Conservation (phyloP, 2,329 filamentous ascomycete genomes). For the Thielaviopsis musarum region DNA sequence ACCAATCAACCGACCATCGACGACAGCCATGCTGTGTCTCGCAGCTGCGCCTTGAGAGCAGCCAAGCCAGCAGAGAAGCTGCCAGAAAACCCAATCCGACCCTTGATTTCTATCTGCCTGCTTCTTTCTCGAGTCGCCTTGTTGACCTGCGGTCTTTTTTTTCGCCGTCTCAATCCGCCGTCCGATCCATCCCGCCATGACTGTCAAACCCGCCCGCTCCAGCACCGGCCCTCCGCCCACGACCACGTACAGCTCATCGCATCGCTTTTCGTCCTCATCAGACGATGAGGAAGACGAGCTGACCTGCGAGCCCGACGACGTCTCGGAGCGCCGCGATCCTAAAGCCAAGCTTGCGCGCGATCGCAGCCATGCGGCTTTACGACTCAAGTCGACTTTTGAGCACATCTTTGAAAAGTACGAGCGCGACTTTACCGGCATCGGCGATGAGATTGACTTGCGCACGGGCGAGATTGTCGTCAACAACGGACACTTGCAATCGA, state of each 20-base stretch:
- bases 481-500: slow-evolving; percentile 62
- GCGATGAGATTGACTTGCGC: slow-evolving; percentile 75
- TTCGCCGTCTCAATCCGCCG: not conserved
- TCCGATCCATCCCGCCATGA: not conserved
- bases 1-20: not conserved
- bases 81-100: not conserved
- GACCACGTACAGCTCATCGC: not conserved
- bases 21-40: not conserved
- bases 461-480: slow-evolving; percentile 75
- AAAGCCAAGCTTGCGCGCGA: slow-evolving; percentile 42
- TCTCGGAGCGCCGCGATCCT: slow-evolving; percentile 31
- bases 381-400: slow-evolving; percentile 72
- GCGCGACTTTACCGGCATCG: slow-evolving; percentile 64
- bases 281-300: slow-evolving; percentile 31
- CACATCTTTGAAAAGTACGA: slow-evolving; percentile 79
- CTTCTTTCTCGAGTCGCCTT: not conserved
- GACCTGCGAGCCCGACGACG: slow-evolving; percentile 28
- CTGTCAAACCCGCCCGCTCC: not conserved
- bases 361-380: slow-evolving; percentile 48
- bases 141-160: not conserved
- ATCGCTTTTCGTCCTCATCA: slow-evolving; percentile 12
- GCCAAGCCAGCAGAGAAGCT: not conserved
- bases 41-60: not conserved
- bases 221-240: not conserved
- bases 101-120: not conserved